phyloP scores from a whole-genome alignment of 768 basidiomycete species.

The Panus rudis region DNA sequence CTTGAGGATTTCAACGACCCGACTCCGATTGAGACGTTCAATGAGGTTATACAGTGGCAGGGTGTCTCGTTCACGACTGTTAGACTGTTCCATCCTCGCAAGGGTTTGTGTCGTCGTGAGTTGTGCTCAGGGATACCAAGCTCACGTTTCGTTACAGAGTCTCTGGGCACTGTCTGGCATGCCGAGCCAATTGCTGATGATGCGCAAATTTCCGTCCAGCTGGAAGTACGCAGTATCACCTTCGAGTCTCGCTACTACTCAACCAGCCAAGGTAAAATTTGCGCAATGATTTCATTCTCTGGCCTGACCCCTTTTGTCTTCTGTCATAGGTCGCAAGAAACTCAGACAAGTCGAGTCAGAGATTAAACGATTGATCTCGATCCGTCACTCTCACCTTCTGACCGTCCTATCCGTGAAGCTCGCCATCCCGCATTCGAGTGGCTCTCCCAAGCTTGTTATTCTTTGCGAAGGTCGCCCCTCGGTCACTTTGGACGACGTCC shows the following conservation, averaged over 20 bases:
- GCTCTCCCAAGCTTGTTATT: constrained; percentile 50
- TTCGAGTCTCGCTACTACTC: constrained; percentile 68
- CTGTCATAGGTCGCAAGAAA: constrained; percentile 52
- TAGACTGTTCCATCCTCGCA: constrained; percentile 64
- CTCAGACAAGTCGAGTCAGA: constrained; percentile 60
- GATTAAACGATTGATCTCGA: constrained; percentile 47
- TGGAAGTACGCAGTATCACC: constrained; percentile 61
- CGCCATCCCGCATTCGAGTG: constrained; percentile 39
- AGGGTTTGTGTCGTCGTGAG: constrained; percentile 34
- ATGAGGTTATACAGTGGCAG: constrained; percentile 46
- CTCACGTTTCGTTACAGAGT: constrained; percentile 32
- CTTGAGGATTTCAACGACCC: constrained; percentile 29
- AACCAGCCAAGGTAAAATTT: constrained; percentile 45
- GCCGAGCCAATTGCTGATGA: constrained; percentile 75
- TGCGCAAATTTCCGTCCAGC: constrained; percentile 44
- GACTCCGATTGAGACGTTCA: constrained; percentile 57
- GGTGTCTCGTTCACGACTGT: constrained; percentile 58
- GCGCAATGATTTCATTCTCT: neutral
- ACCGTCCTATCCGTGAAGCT: constrained; percentile 64
- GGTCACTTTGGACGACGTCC: constrained; percentile 60
- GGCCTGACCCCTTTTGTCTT: neutral
- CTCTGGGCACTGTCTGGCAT: constrained; percentile 58
- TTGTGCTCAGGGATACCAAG: neutral
- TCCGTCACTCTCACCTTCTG: constrained; percentile 63
- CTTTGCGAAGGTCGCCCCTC: constrained; percentile 67